Conservation (phyloP, 1,284 basidiomycete genomes). For the Cryptococcus maquisensis region DNA sequence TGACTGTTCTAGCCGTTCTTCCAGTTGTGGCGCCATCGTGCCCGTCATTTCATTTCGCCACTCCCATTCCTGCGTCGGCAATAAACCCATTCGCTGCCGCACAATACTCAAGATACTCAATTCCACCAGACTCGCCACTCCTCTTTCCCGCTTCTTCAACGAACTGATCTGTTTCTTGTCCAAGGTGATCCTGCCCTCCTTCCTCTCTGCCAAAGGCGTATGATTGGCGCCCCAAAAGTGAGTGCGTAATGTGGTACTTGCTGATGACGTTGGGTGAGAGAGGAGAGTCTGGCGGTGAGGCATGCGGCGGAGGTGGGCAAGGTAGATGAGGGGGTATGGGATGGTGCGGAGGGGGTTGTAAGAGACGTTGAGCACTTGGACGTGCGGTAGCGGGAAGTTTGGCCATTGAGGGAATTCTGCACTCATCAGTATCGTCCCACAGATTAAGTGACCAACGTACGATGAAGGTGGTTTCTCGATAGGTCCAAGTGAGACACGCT, state of each 20-base stretch:
- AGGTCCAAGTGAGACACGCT: constrained; percentile 8
- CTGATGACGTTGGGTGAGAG: background rate
- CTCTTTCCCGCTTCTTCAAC: background rate
- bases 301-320: constrained; percentile 1
- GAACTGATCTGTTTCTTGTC: background rate
- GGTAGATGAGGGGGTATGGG: constrained; percentile 3
- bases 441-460: background rate
- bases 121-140: background rate
- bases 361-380: constrained; percentile 10
- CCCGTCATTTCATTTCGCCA: background rate
- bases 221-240: background rate
- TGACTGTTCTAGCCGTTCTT: background rate
- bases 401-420: constrained; percentile 4
- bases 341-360: constrained; percentile 1
- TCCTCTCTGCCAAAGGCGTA: background rate
- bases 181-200: background rate
- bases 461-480: constrained; percentile 8
- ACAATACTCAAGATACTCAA: background rate
- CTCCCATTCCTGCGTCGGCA: background rate
- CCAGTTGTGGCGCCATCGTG: background rate
- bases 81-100: background rate
- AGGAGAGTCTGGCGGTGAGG: background rate
- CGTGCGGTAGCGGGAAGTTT: constrained; percentile 4
- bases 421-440: background rate
- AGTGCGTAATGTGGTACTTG: background rate